Conservation (phyloP, 257 asterid genomes). For the Buddleja alternifolia region DNA sequence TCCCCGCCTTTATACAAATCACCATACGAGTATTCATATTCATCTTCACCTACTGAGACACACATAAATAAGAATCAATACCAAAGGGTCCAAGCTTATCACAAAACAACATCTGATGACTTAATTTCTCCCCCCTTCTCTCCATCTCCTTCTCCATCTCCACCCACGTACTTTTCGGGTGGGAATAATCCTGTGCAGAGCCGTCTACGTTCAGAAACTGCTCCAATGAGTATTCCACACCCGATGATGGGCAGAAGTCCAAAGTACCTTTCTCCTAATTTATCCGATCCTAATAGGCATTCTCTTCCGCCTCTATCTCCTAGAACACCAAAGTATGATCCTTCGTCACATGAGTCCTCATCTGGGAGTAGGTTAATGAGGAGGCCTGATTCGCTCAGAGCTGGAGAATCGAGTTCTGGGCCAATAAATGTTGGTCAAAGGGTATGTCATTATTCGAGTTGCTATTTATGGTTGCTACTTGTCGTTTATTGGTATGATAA, state of each 20-base stretch:
- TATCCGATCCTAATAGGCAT: constrained; percentile 81
- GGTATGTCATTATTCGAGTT: constrained; percentile 47
- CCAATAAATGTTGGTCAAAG: constrained; percentile 59
- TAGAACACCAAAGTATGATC: constrained; percentile 63
- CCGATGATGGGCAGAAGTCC: constrained; percentile 78
- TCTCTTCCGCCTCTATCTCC: constrained; percentile 94
- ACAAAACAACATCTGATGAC: constrained; percentile 54
- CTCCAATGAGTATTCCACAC: constrained; percentile 93
- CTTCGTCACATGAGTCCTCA: constrained; percentile 85
- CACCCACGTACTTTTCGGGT: constrained; percentile 60
- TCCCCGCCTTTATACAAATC: constrained; percentile 74
- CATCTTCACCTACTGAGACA: constrained; percentile 60
- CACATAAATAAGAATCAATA: constrained; percentile 49
- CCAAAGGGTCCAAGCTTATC: constrained; percentile 53
- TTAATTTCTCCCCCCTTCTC: constrained; percentile 94
- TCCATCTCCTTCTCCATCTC: constrained; percentile 86
- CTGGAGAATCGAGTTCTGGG: constrained; percentile 61
- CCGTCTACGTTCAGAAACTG: constrained; percentile 67
- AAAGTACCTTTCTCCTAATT: constrained; percentile 79
- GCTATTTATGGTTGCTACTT: constrained; percentile 11
- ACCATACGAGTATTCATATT: constrained; percentile 61
- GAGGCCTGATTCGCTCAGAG: constrained; percentile 65
- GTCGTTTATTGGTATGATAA: constrained; percentile 26
- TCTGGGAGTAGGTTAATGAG: constrained; percentile 68
- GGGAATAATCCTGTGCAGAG: constrained; percentile 46